These are phyloP conservation scores for Mycena belliarum DNA, from an alignment of 768 basidiomycete genomes.

Conservation along the genomic window DNA sequence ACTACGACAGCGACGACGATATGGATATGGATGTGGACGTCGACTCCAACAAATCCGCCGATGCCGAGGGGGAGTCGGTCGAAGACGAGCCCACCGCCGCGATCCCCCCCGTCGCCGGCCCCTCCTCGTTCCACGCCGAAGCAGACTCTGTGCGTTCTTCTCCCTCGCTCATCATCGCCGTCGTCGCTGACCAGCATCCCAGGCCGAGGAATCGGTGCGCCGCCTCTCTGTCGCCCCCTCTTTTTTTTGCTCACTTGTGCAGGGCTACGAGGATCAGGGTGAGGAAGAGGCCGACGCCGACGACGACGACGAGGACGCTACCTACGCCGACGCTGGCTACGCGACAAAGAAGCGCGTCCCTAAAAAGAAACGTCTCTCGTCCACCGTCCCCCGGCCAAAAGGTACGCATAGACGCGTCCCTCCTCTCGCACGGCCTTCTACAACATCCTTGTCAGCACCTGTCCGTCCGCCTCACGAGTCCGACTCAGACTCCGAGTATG, in stretches of 20 bases:
- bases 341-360: constrained; percentile 65
- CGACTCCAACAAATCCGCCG: constrained; percentile 44
- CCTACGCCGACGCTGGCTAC: constrained; percentile 79
- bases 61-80: constrained; percentile 64
- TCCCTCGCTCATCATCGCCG: constrained; percentile 9
- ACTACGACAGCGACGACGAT: constrained; percentile 57
- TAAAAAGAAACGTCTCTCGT: constrained; percentile 65
- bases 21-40: constrained; percentile 41
- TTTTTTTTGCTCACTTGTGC: constrained; percentile 21
- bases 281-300: constrained; percentile 62
- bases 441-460: constrained; percentile 36
- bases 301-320: constrained; percentile 71
- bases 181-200: constrained; percentile 13
- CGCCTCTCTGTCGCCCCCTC: constrained; percentile 14
- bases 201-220: constrained; percentile 66
- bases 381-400: constrained; percentile 54
- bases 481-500: constrained; percentile 88
- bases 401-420: constrained; percentile 38
- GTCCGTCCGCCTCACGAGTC: constrained; percentile 60
- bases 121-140: constrained; percentile 34
- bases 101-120: constrained; percentile 37
- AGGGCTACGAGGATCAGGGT: constrained; percentile 57
- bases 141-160: constrained; percentile 41
- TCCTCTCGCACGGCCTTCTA: constrained; percentile 11
- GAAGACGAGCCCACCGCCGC: constrained; percentile 52